Evolutionary conservation across 495 filamentous ascomycete genomes (phyloP).

Genomic region (Parathielavia appendiculata): DNA sequence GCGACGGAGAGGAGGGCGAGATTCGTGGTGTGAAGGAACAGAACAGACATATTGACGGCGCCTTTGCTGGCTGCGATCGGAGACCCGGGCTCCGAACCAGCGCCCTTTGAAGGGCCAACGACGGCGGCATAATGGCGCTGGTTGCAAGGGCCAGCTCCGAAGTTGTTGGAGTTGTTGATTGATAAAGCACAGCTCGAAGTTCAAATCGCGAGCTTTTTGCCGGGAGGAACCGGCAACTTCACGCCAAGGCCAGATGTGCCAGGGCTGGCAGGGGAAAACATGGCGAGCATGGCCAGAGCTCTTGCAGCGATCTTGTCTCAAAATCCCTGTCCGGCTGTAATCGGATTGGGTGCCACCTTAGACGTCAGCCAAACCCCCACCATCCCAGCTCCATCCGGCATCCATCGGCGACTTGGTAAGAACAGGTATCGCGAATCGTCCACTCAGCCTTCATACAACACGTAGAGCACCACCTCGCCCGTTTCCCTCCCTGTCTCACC

Average conservation of each 20-base stretch:
- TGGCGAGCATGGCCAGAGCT: conserved; percentile 9
- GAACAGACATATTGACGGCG: conserved; percentile 39
- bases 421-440: too few relatives aligned
- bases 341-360: background rate
- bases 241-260: background rate
- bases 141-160: background rate
- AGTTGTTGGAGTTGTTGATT: background rate
- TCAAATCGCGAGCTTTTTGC: conserved; percentile 12
- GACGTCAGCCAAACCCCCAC: conserved; percentile 2
- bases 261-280: background rate
- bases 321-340: background rate
- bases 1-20: background rate
- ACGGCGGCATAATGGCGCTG: conserved; percentile 31
- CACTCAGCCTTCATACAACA: too few relatives aligned
- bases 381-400: background rate
- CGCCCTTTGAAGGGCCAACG: conserved; percentile 28
- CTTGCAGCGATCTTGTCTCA: background rate
- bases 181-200: background rate
- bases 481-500: background rate
- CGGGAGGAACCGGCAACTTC: conserved; percentile 19
- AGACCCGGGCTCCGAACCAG: conserved; percentile 17
- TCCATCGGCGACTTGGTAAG: too few relatives aligned
- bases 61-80: background rate
- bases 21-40: conserved; percentile 33
- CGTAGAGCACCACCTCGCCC: background rate